Conservation (phyloP, 768 basidiomycete genomes). For the Serpula lacrymans region DNA sequence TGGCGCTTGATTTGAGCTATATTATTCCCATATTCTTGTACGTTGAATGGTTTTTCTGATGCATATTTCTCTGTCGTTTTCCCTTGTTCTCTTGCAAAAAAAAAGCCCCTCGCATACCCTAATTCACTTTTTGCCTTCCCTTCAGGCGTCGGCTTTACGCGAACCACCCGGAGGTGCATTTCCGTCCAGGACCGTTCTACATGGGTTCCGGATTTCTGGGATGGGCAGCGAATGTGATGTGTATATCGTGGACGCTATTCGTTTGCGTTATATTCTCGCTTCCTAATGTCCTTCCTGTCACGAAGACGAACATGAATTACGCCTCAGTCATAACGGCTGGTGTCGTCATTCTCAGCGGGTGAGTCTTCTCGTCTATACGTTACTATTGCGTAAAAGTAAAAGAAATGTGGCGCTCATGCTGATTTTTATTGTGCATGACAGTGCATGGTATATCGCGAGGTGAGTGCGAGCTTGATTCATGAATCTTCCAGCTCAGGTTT, state of each 20-base stretch:
- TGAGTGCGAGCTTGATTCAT: conserved; percentile 2
- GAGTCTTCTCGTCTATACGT: conserved; percentile 16
- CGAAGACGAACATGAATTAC: conserved; percentile 75
- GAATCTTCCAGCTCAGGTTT: not conserved
- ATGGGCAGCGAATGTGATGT: conserved; percentile 56
- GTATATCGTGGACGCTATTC: conserved; percentile 68
- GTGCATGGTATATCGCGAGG: conserved; percentile 46
- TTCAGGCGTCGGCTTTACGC: conserved; percentile 57
- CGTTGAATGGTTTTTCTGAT: conserved; percentile 12
- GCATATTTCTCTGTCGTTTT: not conserved
- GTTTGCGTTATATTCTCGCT: conserved; percentile 70
- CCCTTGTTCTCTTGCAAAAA: not conserved
- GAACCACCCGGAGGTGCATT: conserved; percentile 77
- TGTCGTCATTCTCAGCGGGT: conserved; percentile 53
- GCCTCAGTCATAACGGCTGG: conserved; percentile 64
- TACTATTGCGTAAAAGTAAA: not conserved
- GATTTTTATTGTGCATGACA: conserved; percentile 23
- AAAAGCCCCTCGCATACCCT: too few relatives aligned
- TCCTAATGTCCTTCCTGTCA: conserved; percentile 68
- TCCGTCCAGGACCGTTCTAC: conserved; percentile 85
- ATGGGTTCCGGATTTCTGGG: conserved; percentile 71
- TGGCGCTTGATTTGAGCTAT: conserved; percentile 76
- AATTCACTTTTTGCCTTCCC: not conserved
- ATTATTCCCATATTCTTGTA: conserved; percentile 75
- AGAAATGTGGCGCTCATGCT: not conserved